These are phyloP conservation scores for Paraphaeosphaeria sporulosa DNA, from an alignment of 2,329 filamentous ascomycete species.

Conservation along the genomic window DNA sequence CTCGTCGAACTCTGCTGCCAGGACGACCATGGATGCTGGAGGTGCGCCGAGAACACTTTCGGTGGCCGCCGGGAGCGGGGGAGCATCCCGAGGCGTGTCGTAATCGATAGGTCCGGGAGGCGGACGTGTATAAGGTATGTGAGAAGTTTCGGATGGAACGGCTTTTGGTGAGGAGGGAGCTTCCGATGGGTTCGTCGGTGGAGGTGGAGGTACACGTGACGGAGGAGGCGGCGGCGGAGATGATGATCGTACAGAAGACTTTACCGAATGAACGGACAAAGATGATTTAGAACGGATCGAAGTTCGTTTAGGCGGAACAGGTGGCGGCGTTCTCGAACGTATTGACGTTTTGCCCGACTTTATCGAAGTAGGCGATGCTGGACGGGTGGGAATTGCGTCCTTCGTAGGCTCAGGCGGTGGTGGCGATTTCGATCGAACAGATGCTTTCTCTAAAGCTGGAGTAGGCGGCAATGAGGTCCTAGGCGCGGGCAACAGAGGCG, in stretches of 20 bases:
- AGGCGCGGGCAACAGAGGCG: conserved; percentile 45
- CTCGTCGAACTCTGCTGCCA: neutral
- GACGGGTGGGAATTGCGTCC: conserved; percentile 7
- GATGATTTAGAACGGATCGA: conserved; percentile 25
- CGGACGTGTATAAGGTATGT: conserved; percentile 37
- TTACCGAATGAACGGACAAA: conserved; percentile 10
- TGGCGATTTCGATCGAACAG: conserved; percentile 5
- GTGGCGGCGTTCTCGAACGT: conserved; percentile 12
- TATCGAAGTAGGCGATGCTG: conserved; percentile 5
- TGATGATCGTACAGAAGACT: conserved; percentile 13
- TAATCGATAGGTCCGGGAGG: conserved; percentile 39
- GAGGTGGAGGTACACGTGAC: conserved; percentile 29
- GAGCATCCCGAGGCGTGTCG: conserved; percentile 32
- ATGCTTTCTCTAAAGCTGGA: conserved; percentile 25
- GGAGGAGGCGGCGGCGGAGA: conserved; percentile 31
- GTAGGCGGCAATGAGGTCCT: conserved; percentile 35
- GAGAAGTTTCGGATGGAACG: conserved; percentile 11
- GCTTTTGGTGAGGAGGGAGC: conserved; percentile 11
- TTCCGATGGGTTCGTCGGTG: conserved; percentile 18
- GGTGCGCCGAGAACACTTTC: conserved; percentile 6
- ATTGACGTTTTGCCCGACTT: conserved; percentile 12
- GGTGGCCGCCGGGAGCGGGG: conserved; percentile 10
- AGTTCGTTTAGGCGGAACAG: conserved; percentile 20
- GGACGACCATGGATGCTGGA: conserved; percentile 7
- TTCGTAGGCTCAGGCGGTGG: neutral